These are phyloP conservation scores for Gonium pectorale DNA, from an alignment of 139 green algal species.

Conservation along the genomic window DNA sequence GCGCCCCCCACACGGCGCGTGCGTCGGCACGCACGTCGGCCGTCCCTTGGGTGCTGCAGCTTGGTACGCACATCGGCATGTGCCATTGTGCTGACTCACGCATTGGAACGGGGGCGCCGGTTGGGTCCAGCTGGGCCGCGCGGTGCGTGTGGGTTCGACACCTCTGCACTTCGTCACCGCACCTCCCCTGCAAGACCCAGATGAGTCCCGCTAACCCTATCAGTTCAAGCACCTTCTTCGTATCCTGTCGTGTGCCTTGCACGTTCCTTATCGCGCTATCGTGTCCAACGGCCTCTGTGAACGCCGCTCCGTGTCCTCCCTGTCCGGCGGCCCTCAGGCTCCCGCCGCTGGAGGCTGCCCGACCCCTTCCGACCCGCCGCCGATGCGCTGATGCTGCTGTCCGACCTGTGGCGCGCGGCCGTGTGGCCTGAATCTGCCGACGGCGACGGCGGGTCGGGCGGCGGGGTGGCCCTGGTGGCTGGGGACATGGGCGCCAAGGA, in stretches of 20 bases:
- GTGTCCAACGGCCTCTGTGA: not conserved
- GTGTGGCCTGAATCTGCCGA: not conserved
- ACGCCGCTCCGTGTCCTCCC: not conserved
- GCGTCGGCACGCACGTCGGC: too few relatives aligned
- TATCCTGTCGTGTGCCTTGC: not conserved
- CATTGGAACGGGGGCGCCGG: too few relatives aligned
- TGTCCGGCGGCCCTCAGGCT: not conserved
- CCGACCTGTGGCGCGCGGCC: slow-evolving; percentile 16
- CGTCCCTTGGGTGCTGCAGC: too few relatives aligned
- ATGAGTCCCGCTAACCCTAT: not conserved
- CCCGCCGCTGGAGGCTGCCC: not conserved
- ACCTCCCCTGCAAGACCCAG: not conserved
- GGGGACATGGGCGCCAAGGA: not conserved
- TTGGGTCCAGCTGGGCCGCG: too few relatives aligned
- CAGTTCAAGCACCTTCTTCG: not conserved
- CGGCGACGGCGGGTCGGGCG: too few relatives aligned
- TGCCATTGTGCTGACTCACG: not conserved
- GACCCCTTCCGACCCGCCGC: slow-evolving; percentile 14
- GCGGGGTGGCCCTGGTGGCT: too few relatives aligned
- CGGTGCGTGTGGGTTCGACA: too few relatives aligned
- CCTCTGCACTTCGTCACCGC: too few relatives aligned
- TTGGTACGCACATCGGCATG: too few relatives aligned
- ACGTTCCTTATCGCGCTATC: not conserved
- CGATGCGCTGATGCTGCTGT: not conserved
- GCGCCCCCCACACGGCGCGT: too few relatives aligned